phyloP scores from a whole-genome alignment of 371 early-diverging fungal species.

The Conidiobolus coronatus region DNA sequence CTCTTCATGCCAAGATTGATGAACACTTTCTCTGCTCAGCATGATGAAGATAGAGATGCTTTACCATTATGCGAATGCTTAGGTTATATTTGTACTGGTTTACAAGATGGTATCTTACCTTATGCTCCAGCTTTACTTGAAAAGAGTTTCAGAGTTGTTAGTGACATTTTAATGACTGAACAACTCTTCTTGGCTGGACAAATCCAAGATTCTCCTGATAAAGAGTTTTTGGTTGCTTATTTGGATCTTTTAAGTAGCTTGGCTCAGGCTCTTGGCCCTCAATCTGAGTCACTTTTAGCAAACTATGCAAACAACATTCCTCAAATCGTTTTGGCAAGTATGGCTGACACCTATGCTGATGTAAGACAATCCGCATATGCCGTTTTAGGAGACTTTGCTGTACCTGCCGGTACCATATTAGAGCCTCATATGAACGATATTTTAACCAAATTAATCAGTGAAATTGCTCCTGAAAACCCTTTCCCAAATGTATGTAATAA shows the following conservation, averaged over 20 bases:
- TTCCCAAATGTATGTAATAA: conserved; percentile 65
- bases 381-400: conserved; percentile 81
- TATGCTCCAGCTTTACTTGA: conserved; percentile 65
- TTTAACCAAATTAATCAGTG: conserved; percentile 49
- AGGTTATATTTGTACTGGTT: conserved; percentile 73
- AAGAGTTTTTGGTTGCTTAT: conserved; percentile 84
- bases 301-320: conserved; percentile 3
- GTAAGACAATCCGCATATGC: conserved; percentile 85
- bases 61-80: conserved; percentile 62
- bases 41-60: conserved; percentile 59
- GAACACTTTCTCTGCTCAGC: conserved; percentile 48
- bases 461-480: conserved; percentile 31
- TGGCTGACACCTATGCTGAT: conserved; percentile 37
- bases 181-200: conserved; percentile 32
- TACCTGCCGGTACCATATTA: conserved; percentile 47
- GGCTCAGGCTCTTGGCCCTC: conserved; percentile 64
- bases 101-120: conserved; percentile 62
- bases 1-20: conserved; percentile 67
- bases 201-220: conserved; percentile 48
- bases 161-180: conserved; percentile 37
- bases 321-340: no score
- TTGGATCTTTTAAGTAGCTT: conserved; percentile 82
- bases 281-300: conserved; percentile 38
- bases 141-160: conserved; percentile 62
- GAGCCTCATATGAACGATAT: conserved; percentile 41